These are phyloP conservation scores for Pisolithus orientalis DNA, from an alignment of 768 basidiomycete species.

Conservation along the genomic window DNA sequence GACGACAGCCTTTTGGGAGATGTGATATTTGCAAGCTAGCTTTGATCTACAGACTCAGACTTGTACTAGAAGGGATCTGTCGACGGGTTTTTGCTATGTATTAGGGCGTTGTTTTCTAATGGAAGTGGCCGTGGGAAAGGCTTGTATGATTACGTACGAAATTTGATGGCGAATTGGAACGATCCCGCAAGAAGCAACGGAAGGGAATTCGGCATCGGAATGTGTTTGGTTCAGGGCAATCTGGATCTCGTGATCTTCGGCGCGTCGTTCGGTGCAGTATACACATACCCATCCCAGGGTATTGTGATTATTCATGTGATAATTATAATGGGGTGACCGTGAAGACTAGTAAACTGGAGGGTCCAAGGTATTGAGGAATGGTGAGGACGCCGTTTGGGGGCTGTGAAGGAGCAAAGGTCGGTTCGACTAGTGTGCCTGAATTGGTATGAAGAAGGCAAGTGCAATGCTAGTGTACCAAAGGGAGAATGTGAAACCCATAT, in stretches of 20 bases:
- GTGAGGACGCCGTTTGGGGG: background rate
- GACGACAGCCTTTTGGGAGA: background rate
- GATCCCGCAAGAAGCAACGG: background rate
- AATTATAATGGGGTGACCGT: no score
- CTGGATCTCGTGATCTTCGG: background rate
- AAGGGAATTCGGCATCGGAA: constrained; percentile 1
- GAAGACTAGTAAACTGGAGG: no score
- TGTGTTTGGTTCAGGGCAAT: background rate
- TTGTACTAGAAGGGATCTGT: background rate
- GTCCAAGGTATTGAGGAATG: background rate
- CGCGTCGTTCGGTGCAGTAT: background rate
- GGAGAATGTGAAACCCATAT: background rate
- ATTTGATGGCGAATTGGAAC: constrained; percentile 2
- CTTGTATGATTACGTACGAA: background rate
- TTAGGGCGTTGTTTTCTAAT: no score
- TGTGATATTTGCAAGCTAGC: constrained; percentile 5
- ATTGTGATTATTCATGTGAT: no score
- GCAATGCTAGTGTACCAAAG: background rate
- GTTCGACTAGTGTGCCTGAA: background rate
- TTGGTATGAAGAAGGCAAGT: background rate
- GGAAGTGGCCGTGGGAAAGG: no score
- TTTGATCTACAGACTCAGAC: background rate
- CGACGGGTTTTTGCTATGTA: background rate
- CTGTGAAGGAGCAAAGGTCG: background rate
- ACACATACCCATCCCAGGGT: background rate